Evolutionary conservation across 2,329 filamentous ascomycete species (phyloP).

Genomic region (Didymella pomorum): DNA sequence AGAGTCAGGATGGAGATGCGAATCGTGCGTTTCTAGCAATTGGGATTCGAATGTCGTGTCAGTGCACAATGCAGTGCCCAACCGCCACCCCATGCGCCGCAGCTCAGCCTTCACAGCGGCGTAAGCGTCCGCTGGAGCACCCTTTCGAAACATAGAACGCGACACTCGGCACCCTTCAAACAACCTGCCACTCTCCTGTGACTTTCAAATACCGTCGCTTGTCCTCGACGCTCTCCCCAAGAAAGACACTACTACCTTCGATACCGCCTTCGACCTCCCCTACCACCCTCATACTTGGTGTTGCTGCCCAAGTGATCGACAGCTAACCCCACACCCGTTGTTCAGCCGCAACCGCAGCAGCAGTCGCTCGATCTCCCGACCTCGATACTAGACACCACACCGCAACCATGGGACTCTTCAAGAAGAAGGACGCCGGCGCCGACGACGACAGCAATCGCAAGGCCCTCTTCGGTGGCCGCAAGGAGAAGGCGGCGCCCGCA

Average conservation of each 20-base stretch:
- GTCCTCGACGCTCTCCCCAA: background rate
- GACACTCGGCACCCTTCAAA: constrained; percentile 31
- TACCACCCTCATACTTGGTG: background rate
- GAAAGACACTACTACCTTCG: background rate
- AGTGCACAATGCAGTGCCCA: constrained; percentile 6
- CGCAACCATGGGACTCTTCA: constrained; percentile 57
- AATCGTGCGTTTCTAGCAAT: background rate
- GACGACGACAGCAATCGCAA: constrained; percentile 63
- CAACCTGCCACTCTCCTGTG: constrained; percentile 21
- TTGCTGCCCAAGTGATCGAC: constrained; percentile 23
- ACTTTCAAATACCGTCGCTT: constrained; percentile 6
- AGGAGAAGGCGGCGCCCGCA: constrained; percentile 49
- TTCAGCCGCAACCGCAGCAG: constrained; percentile 21
- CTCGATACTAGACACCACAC: background rate
- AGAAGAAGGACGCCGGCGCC: constrained; percentile 63
- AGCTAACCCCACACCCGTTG: constrained; percentile 19
- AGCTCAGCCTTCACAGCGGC: constrained; percentile 29
- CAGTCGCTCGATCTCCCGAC: background rate
- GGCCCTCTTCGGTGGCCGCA: constrained; percentile 67
- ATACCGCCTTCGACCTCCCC: background rate
- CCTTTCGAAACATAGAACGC: constrained; percentile 36
- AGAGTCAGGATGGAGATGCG: too few species aligned
- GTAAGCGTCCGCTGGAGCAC: constrained; percentile 33
- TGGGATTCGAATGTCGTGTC: background rate
- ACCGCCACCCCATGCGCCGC: constrained; percentile 12